A percentile compares a stretch with the other conserved stretches of the same genome.
Evolutionary conservation across 140 eudicot genomes (phyloP).

Genomic region (Senecio squalidus): DNA sequence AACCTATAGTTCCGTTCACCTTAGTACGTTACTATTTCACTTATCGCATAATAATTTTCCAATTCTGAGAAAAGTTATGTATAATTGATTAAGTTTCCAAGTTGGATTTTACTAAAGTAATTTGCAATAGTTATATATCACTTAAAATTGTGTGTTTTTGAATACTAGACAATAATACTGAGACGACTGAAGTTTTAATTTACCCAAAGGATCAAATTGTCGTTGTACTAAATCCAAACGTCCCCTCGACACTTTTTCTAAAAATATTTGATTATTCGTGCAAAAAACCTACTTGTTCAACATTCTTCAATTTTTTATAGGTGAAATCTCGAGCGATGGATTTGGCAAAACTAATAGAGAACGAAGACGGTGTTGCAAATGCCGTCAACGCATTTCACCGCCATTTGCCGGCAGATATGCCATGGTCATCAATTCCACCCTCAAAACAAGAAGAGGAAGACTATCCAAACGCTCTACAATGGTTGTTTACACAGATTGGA

Average conservation of each 20-base stretch:
- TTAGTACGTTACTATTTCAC: no score
- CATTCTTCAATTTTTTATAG: constrained; percentile 21
- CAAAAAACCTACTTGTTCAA: not conserved
- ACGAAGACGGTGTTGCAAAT: constrained; percentile 94
- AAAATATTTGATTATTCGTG: not conserved
- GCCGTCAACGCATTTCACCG: constrained; percentile 93
- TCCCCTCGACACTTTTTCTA: no score
- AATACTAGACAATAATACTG: no score
- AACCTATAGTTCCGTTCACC: no score
- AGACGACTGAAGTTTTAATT: no score
- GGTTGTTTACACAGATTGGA: constrained; percentile 72
- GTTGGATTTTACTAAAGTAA: not conserved
- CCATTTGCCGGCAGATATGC: constrained; percentile 73
- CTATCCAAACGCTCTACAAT: constrained; percentile 54
- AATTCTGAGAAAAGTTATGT: no score
- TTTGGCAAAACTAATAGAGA: constrained; percentile 56
- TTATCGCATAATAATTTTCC: no score
- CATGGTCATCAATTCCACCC: constrained; percentile 39
- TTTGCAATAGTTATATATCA: no score
- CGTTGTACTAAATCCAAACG: no score
- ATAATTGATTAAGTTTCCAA: no score
- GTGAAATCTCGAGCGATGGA: constrained; percentile 78
- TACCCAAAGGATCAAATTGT: no score
- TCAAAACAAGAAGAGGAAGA: constrained; percentile 38
- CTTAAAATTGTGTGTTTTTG: no score